A percentile compares a stretch with the other conserved stretches of the same genome.
phyloP scores from a whole-genome alignment of 495 filamentous ascomycete genomes.

The Melanomma pulvis-pyrius region DNA sequence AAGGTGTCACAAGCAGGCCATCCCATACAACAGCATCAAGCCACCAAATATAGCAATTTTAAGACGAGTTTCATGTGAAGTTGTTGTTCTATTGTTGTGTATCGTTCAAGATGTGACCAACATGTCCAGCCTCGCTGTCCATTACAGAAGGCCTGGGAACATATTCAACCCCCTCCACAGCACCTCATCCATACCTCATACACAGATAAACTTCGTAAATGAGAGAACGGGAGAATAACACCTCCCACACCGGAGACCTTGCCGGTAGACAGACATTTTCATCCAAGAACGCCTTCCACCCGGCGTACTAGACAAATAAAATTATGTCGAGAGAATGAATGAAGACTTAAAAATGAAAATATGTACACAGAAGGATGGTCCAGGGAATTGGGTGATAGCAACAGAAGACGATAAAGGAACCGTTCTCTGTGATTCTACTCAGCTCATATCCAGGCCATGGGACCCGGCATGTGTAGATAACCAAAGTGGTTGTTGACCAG shows the following conservation, averaged over 20 bases:
- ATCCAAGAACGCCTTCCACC: conserved; percentile 2
- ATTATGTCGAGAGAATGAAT: conserved; percentile 14
- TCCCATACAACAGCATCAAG: neutral
- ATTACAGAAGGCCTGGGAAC: neutral
- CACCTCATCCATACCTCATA: neutral
- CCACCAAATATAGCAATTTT: neutral
- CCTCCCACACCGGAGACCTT: neutral
- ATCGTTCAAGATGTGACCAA: neutral
- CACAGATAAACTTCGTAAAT: conserved; percentile 15
- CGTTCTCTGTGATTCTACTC: neutral
- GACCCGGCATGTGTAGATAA: conserved; percentile 2
- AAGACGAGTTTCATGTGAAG: neutral
- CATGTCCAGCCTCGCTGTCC: conserved; percentile 5
- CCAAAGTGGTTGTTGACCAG: conserved; percentile 52
- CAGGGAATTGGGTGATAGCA: neutral
- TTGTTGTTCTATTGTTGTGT: neutral
- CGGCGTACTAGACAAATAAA: neutral
- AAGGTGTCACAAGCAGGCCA: neutral
- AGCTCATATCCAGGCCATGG: conserved; percentile 37
- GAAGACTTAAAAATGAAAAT: neutral
- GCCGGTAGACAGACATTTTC: conserved; percentile 1
- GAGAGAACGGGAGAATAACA: neutral
- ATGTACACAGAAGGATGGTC: conserved; percentile 9
- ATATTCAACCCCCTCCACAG: neutral
- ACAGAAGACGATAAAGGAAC: neutral